Base-by-base conservation (phyloP, 495 filamentous ascomycete genomes). In the Haplographium delicatum region DNA sequence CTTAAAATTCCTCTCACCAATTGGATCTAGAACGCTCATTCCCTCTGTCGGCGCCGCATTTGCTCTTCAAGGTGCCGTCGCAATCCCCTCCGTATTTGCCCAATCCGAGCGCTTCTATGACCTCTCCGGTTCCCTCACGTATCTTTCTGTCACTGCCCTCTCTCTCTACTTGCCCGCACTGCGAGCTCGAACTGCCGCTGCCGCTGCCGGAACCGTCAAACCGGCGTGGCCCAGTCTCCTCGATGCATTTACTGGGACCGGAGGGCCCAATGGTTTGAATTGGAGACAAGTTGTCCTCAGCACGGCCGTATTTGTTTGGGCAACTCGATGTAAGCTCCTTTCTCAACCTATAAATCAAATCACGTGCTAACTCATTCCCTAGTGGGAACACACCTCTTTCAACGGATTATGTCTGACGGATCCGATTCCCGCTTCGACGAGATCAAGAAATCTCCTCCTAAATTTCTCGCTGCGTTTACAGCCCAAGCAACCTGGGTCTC, bases 71-170 rank as follows among this genome's bases (percentile, higher is more conserved):
- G 59, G 70, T 22, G 74, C 68, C 42, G 73, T 74, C 25, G 83
- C 77, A 5, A 54, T 83, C 6, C 81, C 81, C 4, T 82, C 80
- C 3, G 79, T 83, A 34, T 45, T 69, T 52, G 62, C 66, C 34
- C 73, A 78, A 56, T 72, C 74, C 10, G 80, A 84, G 46, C 72
- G 74, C 38, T 84, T 81, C 68, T 86, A 80, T 61, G 83, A 86
- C 57, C 66, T 79, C 45, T 83, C 79, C 1, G 81, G 81, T 53
- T 76, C 74, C 2, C 56, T 80, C 3, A 86, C 80, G 6, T 83
- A 81, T 58, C 63, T 85, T 23, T 68, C 74, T 31, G 78, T 80
- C 56, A 76, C 74, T 0, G 68, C 70, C 2, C 54, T 81, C 5
- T 75, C 68, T 46, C 62, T 84, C n/a, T 83, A 75, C 49, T 67